These are phyloP conservation scores for Xylaria longipes DNA, from an alignment of 495 filamentous ascomycete species.

Conservation along the genomic window DNA sequence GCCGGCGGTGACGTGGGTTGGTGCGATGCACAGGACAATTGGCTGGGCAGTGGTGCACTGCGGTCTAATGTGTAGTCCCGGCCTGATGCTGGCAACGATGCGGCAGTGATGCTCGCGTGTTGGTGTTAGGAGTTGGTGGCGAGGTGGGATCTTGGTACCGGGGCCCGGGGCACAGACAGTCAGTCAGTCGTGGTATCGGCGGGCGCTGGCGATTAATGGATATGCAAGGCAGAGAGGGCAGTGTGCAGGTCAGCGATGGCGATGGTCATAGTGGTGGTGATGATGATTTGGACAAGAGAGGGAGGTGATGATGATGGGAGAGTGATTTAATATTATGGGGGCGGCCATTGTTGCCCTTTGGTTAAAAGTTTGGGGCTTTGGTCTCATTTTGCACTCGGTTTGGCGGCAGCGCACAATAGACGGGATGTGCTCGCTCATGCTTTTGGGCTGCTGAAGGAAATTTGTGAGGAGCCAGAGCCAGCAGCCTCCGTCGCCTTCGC, in stretches of 20 bases:
- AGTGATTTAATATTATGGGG: conserved; percentile 45
- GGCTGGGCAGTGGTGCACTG: conserved; percentile 21
- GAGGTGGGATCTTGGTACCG: conserved; percentile 5
- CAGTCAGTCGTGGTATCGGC: neutral
- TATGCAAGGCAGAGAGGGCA: conserved; percentile 18
- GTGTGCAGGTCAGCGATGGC: conserved; percentile 20
- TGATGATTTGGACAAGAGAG: conserved; percentile 25
- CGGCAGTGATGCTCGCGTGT: conserved; percentile 14
- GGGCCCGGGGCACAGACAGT: neutral
- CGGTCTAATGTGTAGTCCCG: conserved; percentile 8
- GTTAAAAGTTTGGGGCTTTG: conserved; percentile 44
- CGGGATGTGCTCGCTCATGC: conserved; percentile 35
- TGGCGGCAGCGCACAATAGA: conserved; percentile 38
- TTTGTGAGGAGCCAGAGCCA: conserved; percentile 35
- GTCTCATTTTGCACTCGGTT: conserved; percentile 37
- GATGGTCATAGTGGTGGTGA: conserved; percentile 30
- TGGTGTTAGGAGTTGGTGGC: conserved; percentile 19
- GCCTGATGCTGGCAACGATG: conserved; percentile 13
- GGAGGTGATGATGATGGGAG: conserved; percentile 37
- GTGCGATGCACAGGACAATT: conserved; percentile 23
- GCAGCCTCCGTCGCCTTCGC: conserved; percentile 33
- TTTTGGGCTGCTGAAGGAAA: conserved; percentile 34
- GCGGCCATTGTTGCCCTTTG: conserved; percentile 42
- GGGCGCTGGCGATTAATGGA: conserved; percentile 24
- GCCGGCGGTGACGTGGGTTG: conserved; percentile 15